Base-by-base conservation (phyloP, 164 flowering plant species). In the Hamamelis virginiana region DNA sequence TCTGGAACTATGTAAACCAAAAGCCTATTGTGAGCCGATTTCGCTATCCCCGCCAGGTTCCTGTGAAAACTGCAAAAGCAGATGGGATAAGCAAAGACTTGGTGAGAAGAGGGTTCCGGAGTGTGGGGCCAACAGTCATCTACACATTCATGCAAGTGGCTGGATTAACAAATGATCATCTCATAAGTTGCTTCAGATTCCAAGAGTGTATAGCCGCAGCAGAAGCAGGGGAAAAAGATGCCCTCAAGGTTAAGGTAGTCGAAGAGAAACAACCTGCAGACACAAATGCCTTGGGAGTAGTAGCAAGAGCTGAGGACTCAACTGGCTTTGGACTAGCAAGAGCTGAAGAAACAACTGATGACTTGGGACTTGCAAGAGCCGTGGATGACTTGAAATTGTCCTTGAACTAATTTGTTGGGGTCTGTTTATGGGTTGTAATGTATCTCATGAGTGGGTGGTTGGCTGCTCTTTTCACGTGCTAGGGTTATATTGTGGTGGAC, bases 131-230 rank as follows among this genome's bases (percentile, higher is more conserved):
- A 10, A 85, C 89, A 8, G 83, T 80, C 4, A 68, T 83, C 23
- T 83, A 85, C 75, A 74, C 84, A 23, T 85, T 85, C 72, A 81
- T 85, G 86, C 89, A 85, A 64, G 86, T 66, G 28, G 83, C 85
- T 56, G 89, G 89, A 3, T 28, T 85, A 1, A 77, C 89, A 23
- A 85, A 83, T 66, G 89, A 85, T 65, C 89, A 85, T 72, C 81
- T 85, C 27, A 52, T 76, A 22, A 73, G 73, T 60, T 85, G 86
- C 82, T 85, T 83, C 75, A 74, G 86, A 69, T 78, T 76, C 68
- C 75, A 73, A 11, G 85, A 83, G 11, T 85, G 86, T 41, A 23
- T 72, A 10, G 59, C 55, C 13, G 77, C 65, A 26, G 69, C 59
- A 19, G 78, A 50, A 44, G 69, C 66, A 6, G 45, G 13, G 10